Conservation (phyloP, 1,284 basidiomycete genomes). For the Pterula multifida region DNA sequence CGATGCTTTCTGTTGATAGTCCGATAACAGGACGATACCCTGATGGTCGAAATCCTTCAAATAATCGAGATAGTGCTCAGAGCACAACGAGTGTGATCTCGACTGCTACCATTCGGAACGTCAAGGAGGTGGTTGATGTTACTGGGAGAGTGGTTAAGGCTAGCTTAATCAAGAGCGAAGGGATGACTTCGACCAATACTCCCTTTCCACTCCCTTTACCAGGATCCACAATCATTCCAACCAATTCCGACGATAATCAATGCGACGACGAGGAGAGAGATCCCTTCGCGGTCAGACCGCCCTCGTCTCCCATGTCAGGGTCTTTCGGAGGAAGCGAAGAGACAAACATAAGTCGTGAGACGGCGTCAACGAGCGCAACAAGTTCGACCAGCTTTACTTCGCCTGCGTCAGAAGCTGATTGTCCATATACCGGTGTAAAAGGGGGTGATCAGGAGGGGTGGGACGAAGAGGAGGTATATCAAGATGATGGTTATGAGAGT, state of each 20-base stretch:
- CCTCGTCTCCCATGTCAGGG: background rate
- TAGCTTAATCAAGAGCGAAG: background rate
- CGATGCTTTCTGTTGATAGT: background rate
- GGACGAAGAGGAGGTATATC: background rate
- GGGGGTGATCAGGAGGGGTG: background rate
- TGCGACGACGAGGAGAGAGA: background rate
- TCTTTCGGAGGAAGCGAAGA: conserved; percentile 1
- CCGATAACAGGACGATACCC: background rate
- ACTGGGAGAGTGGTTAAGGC: background rate
- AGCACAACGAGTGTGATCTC: conserved; percentile 1
- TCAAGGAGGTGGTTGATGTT: background rate
- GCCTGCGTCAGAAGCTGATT: background rate
- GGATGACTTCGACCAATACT: background rate
- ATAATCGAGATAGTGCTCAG: background rate
- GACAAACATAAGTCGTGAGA: background rate
- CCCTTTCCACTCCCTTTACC: too few relatives aligned
- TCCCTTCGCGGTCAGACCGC: background rate
- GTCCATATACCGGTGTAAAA: background rate
- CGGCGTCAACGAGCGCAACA: background rate
- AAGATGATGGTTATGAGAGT: background rate
- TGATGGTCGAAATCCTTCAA: background rate
- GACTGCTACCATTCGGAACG: background rate
- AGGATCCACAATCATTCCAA: too few relatives aligned
- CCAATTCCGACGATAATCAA: background rate
- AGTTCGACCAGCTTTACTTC: background rate